A percentile compares a stretch with the other conserved stretches of the same genome.
Conservation (phyloP, 495 filamentous ascomycete species). For the Trichoderma reesei region DNA sequence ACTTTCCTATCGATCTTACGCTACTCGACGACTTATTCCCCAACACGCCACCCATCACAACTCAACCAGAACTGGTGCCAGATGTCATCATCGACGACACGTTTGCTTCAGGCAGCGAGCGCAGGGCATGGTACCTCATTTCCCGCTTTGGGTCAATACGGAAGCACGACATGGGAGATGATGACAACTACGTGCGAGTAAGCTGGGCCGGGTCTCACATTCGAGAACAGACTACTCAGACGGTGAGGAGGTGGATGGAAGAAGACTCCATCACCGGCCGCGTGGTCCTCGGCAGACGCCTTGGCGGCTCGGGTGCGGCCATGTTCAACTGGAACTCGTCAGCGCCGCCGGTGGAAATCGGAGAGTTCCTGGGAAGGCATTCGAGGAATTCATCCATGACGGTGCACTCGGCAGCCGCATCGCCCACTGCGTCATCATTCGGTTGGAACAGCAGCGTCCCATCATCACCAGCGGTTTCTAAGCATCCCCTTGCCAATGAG, state of each 20-base stretch:
- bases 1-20: conserved; percentile 28
- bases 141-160: conserved; percentile 47
- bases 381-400: conserved; percentile 13
- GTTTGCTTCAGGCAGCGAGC: conserved; percentile 41
- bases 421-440: conserved; percentile 23
- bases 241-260: conserved; percentile 50
- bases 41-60: background rate
- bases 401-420: background rate
- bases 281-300: conserved; percentile 33
- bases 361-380: conserved; percentile 4
- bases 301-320: conserved; percentile 27
- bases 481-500: conserved; percentile 4
- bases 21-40: conserved; percentile 38
- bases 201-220: conserved; percentile 44
- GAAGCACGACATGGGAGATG: conserved; percentile 44
- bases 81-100: conserved; percentile 36
- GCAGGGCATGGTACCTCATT: conserved; percentile 54
- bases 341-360: conserved; percentile 14
- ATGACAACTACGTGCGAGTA: conserved; percentile 47
- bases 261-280: conserved; percentile 46
- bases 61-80: conserved; percentile 13
- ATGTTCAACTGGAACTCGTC: conserved; percentile 47
- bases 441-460: conserved; percentile 26
- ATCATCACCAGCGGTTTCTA: background rate
- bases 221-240: conserved; percentile 41